A percentile compares a stretch with the other conserved stretches of the same genome.
Evolutionary conservation across 345 rosid species (phyloP).

Genomic region (Erodium maritimum): DNA sequence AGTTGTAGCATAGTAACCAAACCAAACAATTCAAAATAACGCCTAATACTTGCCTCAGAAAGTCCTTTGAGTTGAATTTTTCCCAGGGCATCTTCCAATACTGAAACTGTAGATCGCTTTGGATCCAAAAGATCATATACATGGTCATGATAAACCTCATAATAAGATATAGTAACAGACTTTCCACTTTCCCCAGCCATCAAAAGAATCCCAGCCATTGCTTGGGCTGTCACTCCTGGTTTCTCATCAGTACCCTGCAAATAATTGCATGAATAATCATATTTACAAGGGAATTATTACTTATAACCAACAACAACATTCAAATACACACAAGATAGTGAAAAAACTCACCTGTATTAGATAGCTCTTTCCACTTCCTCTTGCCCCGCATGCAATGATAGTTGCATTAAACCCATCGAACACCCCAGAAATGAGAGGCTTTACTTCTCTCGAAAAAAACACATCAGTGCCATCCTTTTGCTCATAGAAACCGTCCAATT

Average conservation of each 20-base stretch:
- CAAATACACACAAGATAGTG: not conserved
- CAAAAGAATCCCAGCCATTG: conserved; percentile 35
- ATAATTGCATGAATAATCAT: not conserved
- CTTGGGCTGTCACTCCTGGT: conserved; percentile 34
- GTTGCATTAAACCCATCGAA: conserved; percentile 46
- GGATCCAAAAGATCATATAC: conserved; percentile 42
- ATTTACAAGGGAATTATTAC: no score
- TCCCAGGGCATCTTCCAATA: conserved; percentile 40
- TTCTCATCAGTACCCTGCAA: conserved; percentile 47
- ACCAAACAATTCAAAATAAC: not conserved
- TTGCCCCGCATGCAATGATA: conserved; percentile 61
- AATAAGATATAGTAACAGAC: conserved; percentile 29
- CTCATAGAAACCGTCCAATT: conserved; percentile 45
- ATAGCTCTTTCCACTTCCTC: conserved; percentile 50
- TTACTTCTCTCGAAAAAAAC: conserved; percentile 42
- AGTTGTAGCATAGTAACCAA: not conserved
- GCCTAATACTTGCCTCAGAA: conserved; percentile 44
- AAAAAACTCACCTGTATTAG: conserved; percentile 35
- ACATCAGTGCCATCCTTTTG: conserved; percentile 23
- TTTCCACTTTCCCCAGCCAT: conserved; percentile 27
- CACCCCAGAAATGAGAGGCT: conserved; percentile 36
- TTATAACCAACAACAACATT: not conserved
- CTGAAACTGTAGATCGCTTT: conserved; percentile 27
- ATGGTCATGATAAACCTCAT: conserved; percentile 42
- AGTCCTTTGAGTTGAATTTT: conserved; percentile 62